Evolutionary conservation across 1,284 basidiomycete species (phyloP), one percentile per base, ranked within the genome.

Genomic region (Cystobasidium pallidum): DNA sequence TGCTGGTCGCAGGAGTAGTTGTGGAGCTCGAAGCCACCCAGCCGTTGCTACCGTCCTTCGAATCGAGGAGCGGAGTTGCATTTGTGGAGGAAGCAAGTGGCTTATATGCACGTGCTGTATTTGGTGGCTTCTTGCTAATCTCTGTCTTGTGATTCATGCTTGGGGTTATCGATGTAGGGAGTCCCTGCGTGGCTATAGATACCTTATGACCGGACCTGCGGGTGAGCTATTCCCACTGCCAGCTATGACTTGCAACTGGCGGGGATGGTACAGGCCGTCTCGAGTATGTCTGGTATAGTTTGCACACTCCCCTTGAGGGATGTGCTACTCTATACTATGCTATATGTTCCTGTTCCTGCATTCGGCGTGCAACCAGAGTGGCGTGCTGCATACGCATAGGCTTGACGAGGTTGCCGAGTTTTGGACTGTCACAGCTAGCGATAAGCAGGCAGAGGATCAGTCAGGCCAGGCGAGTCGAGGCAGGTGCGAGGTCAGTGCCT

Each of bases 81-180:
- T 64, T 64, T n/a, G 62, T 30, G 19, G 62, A 64, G 62, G 51
- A 64, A n/a, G 62, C 45, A 45, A 26, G 26, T 47, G 49, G 49
- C 28, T 51, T 45, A 6, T 64, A 47, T 30, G 26, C 24, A 17
- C 21, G 30, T 13, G 26, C 21, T 3, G 19, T 36, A 30, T 43
- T 28, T n/a, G 34, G 21, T 21, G 54, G 28, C 15, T 3, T 45
- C 15, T 34, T 64, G 28, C 30, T 6, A 26, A 21, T 32, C 13
- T 45, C 43, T 11, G 19, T 45, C 3, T 19, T 45, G 1, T 34
- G 43, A 15, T 19, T 30, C 24, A n/a, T 45, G 13, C 26, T 45
- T 17, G 41, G 32, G n/a, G n/a, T 64, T 19, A 45, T 24, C 24
- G 24, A 3, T 24, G n/a, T 47, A n/a, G 43, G 8, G 15, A 24